Evolutionary conservation across 1,139 yeast genomes (phyloP).

Genomic region (Geotrichum reessii): DNA sequence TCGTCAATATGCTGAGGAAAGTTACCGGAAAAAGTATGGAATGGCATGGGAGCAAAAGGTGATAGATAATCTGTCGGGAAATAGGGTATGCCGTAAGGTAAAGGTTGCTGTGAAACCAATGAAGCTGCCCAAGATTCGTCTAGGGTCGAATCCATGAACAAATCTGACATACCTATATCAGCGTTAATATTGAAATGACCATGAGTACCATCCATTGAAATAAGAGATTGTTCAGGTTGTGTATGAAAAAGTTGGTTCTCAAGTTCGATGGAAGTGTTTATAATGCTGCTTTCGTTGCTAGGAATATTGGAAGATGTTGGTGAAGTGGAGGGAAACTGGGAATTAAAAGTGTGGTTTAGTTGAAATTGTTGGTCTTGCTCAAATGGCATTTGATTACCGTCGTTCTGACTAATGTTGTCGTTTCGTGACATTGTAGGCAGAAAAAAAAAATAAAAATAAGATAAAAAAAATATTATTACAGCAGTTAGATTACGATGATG

Average conservation of each 20-base stretch:
- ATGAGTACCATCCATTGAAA: neutral
- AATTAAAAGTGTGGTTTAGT: conserved; percentile 4
- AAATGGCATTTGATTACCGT: neutral
- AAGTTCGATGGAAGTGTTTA: neutral
- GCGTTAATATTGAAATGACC: neutral
- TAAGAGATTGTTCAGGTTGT: neutral
- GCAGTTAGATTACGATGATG: neutral
- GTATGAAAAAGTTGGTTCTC: neutral
- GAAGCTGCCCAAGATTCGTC: neutral
- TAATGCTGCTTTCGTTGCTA: neutral
- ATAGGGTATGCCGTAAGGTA: neutral
- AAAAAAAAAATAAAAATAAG: no score
- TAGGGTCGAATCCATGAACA: neutral
- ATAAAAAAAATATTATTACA: neutral
- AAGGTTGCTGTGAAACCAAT: neutral
- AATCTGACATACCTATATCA: neutral
- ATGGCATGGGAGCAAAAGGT: neutral
- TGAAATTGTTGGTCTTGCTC: conserved; percentile 10
- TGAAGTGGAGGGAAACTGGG: conserved; percentile 4
- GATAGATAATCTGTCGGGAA: neutral
- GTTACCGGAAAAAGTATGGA: neutral
- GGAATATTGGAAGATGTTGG: conserved; percentile 3
- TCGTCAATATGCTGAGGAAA: neutral
- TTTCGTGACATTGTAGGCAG: neutral
- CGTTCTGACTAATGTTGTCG: neutral